Conservation (phyloP, 2,329 filamentous ascomycete species). For the Cladosporium colombiae region DNA sequence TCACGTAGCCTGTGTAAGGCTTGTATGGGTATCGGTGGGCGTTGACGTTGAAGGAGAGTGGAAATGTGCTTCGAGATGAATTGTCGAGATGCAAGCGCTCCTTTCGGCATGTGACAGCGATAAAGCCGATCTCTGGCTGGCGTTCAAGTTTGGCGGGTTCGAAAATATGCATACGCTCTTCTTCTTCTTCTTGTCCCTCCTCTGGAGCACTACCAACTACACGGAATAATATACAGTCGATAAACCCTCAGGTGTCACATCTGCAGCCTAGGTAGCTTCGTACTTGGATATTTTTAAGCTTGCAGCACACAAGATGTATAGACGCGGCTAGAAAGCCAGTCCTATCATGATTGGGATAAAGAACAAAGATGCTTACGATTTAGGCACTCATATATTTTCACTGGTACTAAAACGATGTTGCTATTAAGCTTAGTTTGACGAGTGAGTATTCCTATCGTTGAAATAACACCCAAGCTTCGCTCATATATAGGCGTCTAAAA, state of each 20-base stretch:
- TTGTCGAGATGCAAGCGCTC: not conserved
- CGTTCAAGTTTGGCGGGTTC: not conserved
- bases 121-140: not conserved
- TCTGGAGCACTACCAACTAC: too few species aligned
- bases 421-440: not conserved
- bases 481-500: not conserved
- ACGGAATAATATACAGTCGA: too few species aligned
- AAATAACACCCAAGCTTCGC: not conserved
- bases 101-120: slow-evolving; percentile 6
- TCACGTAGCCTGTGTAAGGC: not conserved
- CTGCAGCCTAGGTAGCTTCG: too few species aligned
- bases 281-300: too few species aligned
- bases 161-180: not conserved
- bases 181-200: too few species aligned
- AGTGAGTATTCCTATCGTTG: not conserved
- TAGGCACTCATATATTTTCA: not conserved
- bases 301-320: too few species aligned
- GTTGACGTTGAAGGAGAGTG: not conserved
- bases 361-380: not conserved
- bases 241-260: too few species aligned
- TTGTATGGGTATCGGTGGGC: not conserved
- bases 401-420: not conserved
- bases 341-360: too few species aligned
- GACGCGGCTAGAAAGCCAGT: too few species aligned
- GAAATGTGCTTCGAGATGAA: not conserved